Base-by-base conservation (phyloP, 441 rosid genomes). In the Eugenia klotzschiana region DNA sequence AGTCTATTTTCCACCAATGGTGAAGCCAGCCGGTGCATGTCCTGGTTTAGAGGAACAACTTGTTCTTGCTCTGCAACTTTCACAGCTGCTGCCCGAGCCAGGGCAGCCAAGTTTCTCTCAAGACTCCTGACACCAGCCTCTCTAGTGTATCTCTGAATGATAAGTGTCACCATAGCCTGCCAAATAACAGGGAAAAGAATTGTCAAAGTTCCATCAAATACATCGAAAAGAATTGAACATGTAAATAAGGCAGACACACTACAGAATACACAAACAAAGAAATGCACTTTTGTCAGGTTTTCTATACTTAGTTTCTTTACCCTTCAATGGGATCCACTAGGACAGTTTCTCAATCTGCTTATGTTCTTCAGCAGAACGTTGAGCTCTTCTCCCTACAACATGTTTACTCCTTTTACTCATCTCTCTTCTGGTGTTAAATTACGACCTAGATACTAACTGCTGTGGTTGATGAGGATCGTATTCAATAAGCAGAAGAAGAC, bases 81-180 rank as follows among this genome's bases (percentile, higher is more conserved):
- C 80, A 97, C 98, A 81, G 99, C 99, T 72, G 98, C 98, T 86
- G 98, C 98, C 88, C 98, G 97, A 87, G 99, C 98, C 88, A 95
- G 84, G 80, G 99, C 98, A 89, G 98, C 94, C 91, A 97, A 87
- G 85, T 92, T 93, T 85, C 99, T 94, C 89, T 95, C 98, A 87
- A 97, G 88, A 89, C 88, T 94, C 82, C 98, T 92, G 82, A 97
- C 98, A 58, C 98, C 99, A 16, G 98, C 98, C 91, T 97, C 99
- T 86, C 98, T 94, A 85, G 98, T 97, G 91, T 97, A 97, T 87
- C 98, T 90, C 86, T 93, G 95, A 84, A 97, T 95, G 82, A 97
- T 87, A 83, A 93, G 93, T 91, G 91, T 91, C 89, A 97, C 99
- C 91, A 89, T 91, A 86, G 87, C 94, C 99, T 97, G 85, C 86